Conservation (phyloP, 305 asterid species). For the Nicotiana rustica region DNA sequence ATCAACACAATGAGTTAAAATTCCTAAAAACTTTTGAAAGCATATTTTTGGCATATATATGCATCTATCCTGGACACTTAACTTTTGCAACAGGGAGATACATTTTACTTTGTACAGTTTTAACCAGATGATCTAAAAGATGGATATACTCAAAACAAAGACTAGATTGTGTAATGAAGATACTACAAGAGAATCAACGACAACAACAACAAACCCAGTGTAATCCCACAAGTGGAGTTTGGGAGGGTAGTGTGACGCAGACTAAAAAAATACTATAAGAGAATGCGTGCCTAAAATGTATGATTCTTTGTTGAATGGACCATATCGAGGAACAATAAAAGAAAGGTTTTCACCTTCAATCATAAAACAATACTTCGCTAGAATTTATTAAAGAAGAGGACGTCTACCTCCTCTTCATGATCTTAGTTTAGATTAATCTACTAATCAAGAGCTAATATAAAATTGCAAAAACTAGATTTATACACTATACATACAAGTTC, state of each 20-base stretch:
- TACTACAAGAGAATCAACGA: neutral
- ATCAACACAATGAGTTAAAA: neutral
- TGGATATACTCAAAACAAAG: neutral
- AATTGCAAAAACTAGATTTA: neutral
- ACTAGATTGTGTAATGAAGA: neutral
- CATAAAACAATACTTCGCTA: neutral
- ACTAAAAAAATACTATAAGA: neutral
- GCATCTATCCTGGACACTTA: neutral
- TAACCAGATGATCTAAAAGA: neutral
- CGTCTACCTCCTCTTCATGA: too few relatives aligned
- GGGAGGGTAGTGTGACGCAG: too few relatives aligned
- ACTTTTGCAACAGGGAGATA: neutral
- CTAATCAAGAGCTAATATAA: neutral
- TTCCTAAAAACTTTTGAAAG: neutral
- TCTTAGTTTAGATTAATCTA: too few relatives aligned
- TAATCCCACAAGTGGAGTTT: too few relatives aligned
- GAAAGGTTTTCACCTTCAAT: neutral
- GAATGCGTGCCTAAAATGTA: neutral
- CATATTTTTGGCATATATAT: neutral
- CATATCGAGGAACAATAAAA: neutral
- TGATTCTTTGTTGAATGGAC: neutral
- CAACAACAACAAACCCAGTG: too few relatives aligned
- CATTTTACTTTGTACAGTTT: neutral
- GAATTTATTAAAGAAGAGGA: too few relatives aligned
- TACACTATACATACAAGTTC: conserved; percentile 8